A percentile compares a stretch with the other conserved stretches of the same genome.
Conservation (phyloP, 345 rosid genomes). For the Sisymbrium irio region DNA sequence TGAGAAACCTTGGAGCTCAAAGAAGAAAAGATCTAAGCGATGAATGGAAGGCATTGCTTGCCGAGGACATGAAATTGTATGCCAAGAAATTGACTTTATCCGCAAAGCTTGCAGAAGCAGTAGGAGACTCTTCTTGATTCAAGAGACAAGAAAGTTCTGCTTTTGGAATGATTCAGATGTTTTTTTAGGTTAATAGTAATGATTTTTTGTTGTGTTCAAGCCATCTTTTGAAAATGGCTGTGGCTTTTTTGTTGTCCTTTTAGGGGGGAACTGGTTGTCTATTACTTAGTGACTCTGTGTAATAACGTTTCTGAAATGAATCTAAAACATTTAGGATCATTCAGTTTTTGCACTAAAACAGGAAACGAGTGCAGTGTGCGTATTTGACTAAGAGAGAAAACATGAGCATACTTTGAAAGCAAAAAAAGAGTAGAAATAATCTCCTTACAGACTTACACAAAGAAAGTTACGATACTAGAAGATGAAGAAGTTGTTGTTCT, state of each 20-base stretch:
- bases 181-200: not conserved
- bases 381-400: not conserved
- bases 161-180: not conserved
- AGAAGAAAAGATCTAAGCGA: not conserved
- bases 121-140: not conserved
- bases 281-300: not conserved
- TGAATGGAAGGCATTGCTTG: slow-evolving; percentile 9
- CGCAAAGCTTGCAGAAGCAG: not conserved
- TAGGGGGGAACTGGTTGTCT: not conserved
- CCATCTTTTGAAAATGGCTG: not conserved
- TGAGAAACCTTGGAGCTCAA: not conserved
- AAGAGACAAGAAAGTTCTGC: not conserved
- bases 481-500: not conserved
- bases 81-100: not conserved
- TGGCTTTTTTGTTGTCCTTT: not conserved
- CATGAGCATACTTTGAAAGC: not conserved
- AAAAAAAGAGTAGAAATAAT: not conserved
- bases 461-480: not conserved
- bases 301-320: not conserved
- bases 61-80: not conserved
- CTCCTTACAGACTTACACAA: not conserved
- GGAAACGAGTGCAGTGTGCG: not conserved
- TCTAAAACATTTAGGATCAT: not conserved
- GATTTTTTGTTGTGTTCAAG: not conserved
- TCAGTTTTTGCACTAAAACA: not conserved